Conservation (phyloP, 2,329 filamentous ascomycete species). For the Ophiostoma ulmi region DNA sequence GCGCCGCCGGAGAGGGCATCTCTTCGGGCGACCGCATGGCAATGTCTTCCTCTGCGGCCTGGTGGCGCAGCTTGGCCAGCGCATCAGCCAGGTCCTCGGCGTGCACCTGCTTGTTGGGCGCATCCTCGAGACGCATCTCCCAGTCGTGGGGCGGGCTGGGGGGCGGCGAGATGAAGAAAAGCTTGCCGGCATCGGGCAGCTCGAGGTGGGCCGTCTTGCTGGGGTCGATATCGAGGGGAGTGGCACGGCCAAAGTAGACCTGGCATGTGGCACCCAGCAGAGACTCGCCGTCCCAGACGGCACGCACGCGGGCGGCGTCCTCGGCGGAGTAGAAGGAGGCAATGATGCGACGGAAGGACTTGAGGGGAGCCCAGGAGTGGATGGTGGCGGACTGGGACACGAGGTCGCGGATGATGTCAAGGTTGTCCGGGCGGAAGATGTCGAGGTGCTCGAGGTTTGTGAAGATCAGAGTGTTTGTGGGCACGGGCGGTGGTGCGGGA, state of each 20-base stretch:
- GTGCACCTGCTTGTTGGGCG: constrained; percentile 64
- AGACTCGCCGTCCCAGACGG: constrained; percentile 67
- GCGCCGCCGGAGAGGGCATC: constrained; percentile 32
- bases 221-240: constrained; percentile 43
- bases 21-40: constrained; percentile 38
- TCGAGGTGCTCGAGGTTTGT: constrained; percentile 70
- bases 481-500: constrained; percentile 51
- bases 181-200: constrained; percentile 64
- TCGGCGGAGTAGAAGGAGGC: constrained; percentile 69
- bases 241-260: constrained; percentile 64
- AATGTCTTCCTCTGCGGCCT: constrained; percentile 35
- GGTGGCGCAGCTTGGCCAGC: constrained; percentile 55
- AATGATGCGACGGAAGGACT: constrained; percentile 76
- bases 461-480: constrained; percentile 78
- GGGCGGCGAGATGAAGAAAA: constrained; percentile 68
- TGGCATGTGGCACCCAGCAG: constrained; percentile 65
- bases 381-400: constrained; percentile 66
- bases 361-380: constrained; percentile 73
- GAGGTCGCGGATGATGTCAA: constrained; percentile 66
- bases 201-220: constrained; percentile 53
- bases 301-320: constrained; percentile 64
- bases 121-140: constrained; percentile 63
- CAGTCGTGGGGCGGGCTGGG: constrained; percentile 64
- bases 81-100: constrained; percentile 65
- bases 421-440: constrained; percentile 69